Conservation (phyloP, 192 early-diverging fungal genomes). For the Chytriomyces confervae region DNA sequence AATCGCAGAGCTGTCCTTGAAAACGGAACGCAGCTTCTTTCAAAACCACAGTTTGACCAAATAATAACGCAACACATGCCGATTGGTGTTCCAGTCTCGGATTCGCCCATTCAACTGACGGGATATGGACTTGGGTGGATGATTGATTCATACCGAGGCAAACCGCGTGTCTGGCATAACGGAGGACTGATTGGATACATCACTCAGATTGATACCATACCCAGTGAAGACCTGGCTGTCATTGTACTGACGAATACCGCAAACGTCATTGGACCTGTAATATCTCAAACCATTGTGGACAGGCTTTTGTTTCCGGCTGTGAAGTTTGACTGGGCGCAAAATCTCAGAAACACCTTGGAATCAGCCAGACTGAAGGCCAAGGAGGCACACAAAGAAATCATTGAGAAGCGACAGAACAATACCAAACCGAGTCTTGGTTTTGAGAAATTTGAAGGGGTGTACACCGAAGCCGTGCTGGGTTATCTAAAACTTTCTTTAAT, state of each 20-base stretch:
- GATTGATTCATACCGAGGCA: conserved; percentile 28
- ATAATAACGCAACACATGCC: background rate
- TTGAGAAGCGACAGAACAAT: too few relatives aligned
- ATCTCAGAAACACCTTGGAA: too few relatives aligned
- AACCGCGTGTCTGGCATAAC: background rate
- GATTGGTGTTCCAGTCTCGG: background rate
- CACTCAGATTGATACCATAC: background rate
- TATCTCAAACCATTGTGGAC: too few relatives aligned
- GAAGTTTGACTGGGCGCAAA: too few relatives aligned
- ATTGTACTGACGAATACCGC: conserved; percentile 15
- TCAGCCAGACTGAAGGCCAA: too few relatives aligned
- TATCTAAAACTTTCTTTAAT: too few relatives aligned
- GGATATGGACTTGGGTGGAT: conserved; percentile 13
- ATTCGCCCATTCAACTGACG: background rate
- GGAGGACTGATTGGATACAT: conserved; percentile 8
- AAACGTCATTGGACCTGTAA: too few relatives aligned
- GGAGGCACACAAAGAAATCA: too few relatives aligned
- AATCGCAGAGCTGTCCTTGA: background rate
- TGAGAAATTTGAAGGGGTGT: too few relatives aligned
- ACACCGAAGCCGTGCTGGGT: too few relatives aligned
- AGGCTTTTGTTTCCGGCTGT: too few relatives aligned
- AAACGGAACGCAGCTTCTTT: conserved; percentile 18
- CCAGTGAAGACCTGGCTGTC: conserved; percentile 18
- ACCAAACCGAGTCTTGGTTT: too few relatives aligned
- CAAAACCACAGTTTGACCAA: background rate